A percentile compares a stretch with the other conserved stretches of the same genome.
phyloP scores from a whole-genome alignment of 306 rosid genomes.

The Biancaea sappan region DNA sequence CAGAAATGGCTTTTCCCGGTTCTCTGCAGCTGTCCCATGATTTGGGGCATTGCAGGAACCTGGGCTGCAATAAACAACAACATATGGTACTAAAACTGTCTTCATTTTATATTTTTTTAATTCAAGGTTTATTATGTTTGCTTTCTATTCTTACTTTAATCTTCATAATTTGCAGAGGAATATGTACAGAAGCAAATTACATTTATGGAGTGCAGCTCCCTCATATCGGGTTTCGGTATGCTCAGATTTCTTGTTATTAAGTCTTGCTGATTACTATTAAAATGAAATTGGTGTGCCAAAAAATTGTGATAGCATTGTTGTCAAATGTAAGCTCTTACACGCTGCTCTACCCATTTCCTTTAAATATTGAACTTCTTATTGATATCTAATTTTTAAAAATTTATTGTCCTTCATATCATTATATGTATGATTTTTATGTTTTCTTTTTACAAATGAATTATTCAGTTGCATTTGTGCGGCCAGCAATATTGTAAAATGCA shows the following conservation, averaged over 20 bases:
- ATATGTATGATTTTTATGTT: neutral
- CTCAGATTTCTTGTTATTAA: constrained; percentile 15
- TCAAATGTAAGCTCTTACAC: constrained; percentile 3
- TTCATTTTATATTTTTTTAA: constrained; percentile 5
- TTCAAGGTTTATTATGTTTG: neutral
- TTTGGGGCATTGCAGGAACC: constrained; percentile 74
- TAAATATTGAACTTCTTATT: neutral
- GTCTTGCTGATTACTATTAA: neutral
- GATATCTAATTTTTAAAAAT: neutral
- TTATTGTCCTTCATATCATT: neutral
- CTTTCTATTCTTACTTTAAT: constrained; percentile 4
- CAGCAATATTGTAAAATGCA: neutral
- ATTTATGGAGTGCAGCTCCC: constrained; percentile 42
- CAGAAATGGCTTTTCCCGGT: constrained; percentile 75
- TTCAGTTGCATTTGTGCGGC: constrained; percentile 7
- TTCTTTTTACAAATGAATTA: neutral
- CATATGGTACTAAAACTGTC: constrained; percentile 48
- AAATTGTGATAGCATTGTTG: neutral
- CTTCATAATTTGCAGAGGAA: constrained; percentile 54
- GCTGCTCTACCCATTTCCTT: constrained; percentile 9
- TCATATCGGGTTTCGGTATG: constrained; percentile 40
- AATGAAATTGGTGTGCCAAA: constrained; percentile 3
- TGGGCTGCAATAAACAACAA: constrained; percentile 41
- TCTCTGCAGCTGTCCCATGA: constrained; percentile 80
- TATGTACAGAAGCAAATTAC: constrained; percentile 43